A percentile compares a stretch with the other conserved stretches of the same genome.
phyloP scores from a whole-genome alignment of 306 rosid genomes.

The Datisca glomerata region DNA sequence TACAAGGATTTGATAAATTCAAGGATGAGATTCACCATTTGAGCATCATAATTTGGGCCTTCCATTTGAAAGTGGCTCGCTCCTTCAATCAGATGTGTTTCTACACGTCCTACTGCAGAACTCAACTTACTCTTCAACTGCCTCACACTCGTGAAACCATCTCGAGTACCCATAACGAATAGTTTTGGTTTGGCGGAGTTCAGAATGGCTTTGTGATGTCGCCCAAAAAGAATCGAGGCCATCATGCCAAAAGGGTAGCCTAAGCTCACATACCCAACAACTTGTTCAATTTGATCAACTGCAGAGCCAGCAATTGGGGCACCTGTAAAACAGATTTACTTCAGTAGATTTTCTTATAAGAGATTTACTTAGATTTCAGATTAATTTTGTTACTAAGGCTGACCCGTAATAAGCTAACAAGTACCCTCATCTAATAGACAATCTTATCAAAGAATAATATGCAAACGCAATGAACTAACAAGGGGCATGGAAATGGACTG shows the following conservation, averaged over 20 bases:
- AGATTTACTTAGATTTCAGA: background rate
- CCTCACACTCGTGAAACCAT: constrained; percentile 79
- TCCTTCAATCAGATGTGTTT: constrained; percentile 67
- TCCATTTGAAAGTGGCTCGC: constrained; percentile 88
- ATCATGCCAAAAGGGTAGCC: constrained; percentile 92
- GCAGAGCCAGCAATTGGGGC: constrained; percentile 96
- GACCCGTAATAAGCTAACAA: too few species aligned
- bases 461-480: too few species aligned
- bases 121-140: constrained; percentile 66
- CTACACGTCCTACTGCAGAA: constrained; percentile 52
- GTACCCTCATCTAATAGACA: too few species aligned
- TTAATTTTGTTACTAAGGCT: too few species aligned
- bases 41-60: constrained; percentile 67
- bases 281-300: constrained; percentile 63
- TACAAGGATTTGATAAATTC: constrained; percentile 43
- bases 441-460: too few species aligned
- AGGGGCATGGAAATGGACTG: too few species aligned
- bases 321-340: constrained; percentile 28
- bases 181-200: constrained; percentile 67
- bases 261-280: constrained; percentile 75
- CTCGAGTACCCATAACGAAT: constrained; percentile 83
- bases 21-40: constrained; percentile 60
- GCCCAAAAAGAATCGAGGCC: constrained; percentile 80
- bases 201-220: constrained; percentile 69
- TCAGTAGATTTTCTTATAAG: too few species aligned